These are phyloP conservation scores for Ganoderma meredithae DNA, from an alignment of 1,284 basidiomycete genomes.

Conservation along the genomic window DNA sequence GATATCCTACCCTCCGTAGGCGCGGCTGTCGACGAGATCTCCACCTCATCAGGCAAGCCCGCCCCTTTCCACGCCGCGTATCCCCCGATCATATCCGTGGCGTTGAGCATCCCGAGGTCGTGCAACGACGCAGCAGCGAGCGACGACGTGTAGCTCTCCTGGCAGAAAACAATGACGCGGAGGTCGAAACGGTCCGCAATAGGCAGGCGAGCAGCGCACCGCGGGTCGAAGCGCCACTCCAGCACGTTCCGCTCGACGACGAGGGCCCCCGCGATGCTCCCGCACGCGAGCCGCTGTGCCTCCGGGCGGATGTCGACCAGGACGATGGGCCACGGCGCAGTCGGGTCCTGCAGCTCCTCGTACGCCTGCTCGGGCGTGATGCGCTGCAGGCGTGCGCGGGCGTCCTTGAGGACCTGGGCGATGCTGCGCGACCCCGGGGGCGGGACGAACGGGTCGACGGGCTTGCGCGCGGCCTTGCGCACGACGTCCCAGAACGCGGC, in stretches of 20 bases:
- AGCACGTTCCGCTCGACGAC: conserved; percentile 76
- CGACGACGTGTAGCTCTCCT: conserved; percentile 74
- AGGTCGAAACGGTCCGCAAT: conserved; percentile 78
- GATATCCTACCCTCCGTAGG: conserved; percentile 26
- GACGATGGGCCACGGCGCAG: conserved; percentile 64
- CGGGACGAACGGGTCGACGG: conserved; percentile 65
- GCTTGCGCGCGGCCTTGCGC: conserved; percentile 60
- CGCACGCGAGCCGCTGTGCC: conserved; percentile 59
- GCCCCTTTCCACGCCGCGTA: conserved; percentile 73
- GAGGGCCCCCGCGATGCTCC: conserved; percentile 67
- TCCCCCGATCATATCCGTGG: conserved; percentile 79
- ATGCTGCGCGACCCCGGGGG: conserved; percentile 69
- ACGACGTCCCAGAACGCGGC: conserved; percentile 71
- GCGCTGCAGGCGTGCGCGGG: conserved; percentile 68
- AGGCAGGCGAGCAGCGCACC: conserved; percentile 55
- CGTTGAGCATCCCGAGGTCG: conserved; percentile 70
- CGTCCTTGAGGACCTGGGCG: conserved; percentile 58
- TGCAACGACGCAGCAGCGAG: conserved; percentile 73
- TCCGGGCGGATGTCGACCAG: conserved; percentile 79
- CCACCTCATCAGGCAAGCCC: conserved; percentile 57
- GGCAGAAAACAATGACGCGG: conserved; percentile 72
- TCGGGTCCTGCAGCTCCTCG: conserved; percentile 60
- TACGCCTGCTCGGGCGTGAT: conserved; percentile 66
- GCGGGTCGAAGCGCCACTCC: conserved; percentile 79
- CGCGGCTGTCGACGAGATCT: conserved; percentile 27